Percentiles rank a stretch among this genome's conserved stretches.
Conservation (phyloP, 164 flowering plant species). For the Vitis riparia region DNA sequence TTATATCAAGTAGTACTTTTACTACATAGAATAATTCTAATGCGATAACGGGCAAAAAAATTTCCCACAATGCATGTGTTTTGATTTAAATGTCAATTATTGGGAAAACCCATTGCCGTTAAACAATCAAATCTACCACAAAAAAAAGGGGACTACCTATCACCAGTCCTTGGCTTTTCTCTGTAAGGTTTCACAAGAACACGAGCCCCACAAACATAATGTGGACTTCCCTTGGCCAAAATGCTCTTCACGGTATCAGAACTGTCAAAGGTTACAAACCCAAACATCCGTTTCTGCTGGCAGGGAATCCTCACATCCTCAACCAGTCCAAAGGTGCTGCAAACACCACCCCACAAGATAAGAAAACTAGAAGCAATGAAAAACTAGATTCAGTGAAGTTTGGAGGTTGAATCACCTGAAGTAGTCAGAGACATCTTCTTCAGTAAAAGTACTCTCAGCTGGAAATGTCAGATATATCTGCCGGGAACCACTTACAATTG, state of each 20-base stretch:
- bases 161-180: slow-evolving; percentile 71
- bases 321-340: slow-evolving; percentile 78
- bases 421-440: slow-evolving; percentile 84
- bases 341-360: slow-evolving; percentile 4
- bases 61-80: too few species aligned
- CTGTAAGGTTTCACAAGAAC: slow-evolving; percentile 95
- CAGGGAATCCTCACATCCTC: slow-evolving; percentile 97
- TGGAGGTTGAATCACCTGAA: slow-evolving; percentile 51
- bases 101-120: not conserved
- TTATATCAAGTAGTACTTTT: too few species aligned
- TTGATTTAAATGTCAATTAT: not conserved
- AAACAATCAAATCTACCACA: not conserved
- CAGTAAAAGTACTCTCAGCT: slow-evolving; percentile 88
- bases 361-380: not conserved
- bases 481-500: slow-evolving; percentile 66
- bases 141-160: slow-evolving; percentile 40
- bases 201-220: slow-evolving; percentile 85
- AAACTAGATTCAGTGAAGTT: not conserved
- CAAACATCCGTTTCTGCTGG: slow-evolving; percentile 91
- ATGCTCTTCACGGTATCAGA: slow-evolving; percentile 72
- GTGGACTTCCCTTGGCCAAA: slow-evolving; percentile 76
- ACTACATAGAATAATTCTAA: too few species aligned
- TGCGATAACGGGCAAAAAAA: not conserved
- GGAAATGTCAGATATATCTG: slow-evolving; percentile 94
- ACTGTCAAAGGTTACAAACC: slow-evolving; percentile 82